phyloP scores from a whole-genome alignment of 2,329 filamentous ascomycete species.

The Aspergillus jensenii region DNA sequence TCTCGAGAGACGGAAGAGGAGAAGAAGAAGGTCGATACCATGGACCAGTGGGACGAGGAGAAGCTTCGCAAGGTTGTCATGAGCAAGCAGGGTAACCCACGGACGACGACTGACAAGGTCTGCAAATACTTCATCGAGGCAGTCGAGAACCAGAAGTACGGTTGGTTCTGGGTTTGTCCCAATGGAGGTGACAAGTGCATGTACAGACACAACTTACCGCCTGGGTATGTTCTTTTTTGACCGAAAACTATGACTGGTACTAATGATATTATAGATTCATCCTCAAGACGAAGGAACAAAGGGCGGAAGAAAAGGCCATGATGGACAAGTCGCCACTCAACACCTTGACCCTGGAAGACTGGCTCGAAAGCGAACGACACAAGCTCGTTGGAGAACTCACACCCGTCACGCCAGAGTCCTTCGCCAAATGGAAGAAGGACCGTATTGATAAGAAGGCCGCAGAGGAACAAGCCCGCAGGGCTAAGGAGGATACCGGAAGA shows the following conservation, averaged over 20 bases:
- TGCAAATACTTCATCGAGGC: constrained; percentile 98
- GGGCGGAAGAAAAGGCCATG: constrained; percentile 90
- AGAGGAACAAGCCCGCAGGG: constrained; percentile 82
- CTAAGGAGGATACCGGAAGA: constrained; percentile 93
- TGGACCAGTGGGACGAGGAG: constrained; percentile 96
- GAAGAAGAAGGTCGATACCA: constrained; percentile 82
- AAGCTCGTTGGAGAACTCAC: constrained; percentile 90
- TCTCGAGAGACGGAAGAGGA: constrained; percentile 69
- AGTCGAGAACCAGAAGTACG: constrained; percentile 97
- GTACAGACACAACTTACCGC: constrained; percentile 93
- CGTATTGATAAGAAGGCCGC: constrained; percentile 93
- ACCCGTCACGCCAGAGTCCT: constrained; percentile 87
- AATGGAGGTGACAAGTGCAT: constrained; percentile 98
- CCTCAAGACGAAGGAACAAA: constrained; percentile 96
- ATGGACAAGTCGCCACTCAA: constrained; percentile 94
- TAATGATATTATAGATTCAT: constrained; percentile 67
- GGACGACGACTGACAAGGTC: constrained; percentile 94
- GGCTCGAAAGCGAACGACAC: constrained; percentile 92
- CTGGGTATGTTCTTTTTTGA: constrained; percentile 66
- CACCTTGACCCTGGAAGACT: constrained; percentile 94
- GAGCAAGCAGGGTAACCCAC: constrained; percentile 96
- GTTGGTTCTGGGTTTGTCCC: constrained; percentile 98
- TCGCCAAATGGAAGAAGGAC: constrained; percentile 96
- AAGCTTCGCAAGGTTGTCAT: constrained; percentile 87
- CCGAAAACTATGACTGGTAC: background rate